Percentiles rank a stretch among this genome's conserved stretches.
These are phyloP conservation scores for Xylaria venustula DNA, from an alignment of 495 filamentous ascomycete species.

Conservation along the genomic window DNA sequence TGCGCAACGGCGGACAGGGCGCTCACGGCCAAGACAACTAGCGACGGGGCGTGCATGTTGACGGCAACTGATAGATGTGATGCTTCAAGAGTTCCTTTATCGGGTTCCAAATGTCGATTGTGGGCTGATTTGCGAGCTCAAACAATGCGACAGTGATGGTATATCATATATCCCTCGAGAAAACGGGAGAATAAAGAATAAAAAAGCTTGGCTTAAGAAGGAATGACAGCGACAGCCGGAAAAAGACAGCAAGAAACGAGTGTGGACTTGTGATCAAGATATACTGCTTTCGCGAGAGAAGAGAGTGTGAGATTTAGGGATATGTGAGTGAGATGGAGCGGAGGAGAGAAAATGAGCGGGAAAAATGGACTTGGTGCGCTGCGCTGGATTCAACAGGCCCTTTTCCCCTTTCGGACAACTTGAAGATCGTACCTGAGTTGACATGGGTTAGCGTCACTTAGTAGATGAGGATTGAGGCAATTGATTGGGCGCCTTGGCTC, in stretches of 20 bases:
- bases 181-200: too few relatives aligned
- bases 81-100: background rate
- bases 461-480: background rate
- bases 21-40: slow-evolving; percentile 26
- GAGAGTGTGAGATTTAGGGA: background rate
- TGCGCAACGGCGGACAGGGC: slow-evolving; percentile 28
- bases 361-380: slow-evolving; percentile 2
- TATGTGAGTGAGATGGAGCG: background rate
- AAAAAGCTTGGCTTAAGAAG: background rate
- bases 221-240: slow-evolving; percentile 19
- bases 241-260: slow-evolving; percentile 19
- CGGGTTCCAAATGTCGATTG: background rate
- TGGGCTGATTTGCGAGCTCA: background rate
- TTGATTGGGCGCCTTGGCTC: slow-evolving; percentile 4
- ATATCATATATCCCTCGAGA: too few relatives aligned
- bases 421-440: background rate
- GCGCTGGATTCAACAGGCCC: background rate
- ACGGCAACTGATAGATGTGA: slow-evolving; percentile 7
- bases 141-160: background rate
- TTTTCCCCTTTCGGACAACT: background rate
- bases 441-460: background rate
- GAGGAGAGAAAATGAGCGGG: background rate
- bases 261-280: slow-evolving; percentile 28
- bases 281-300: slow-evolving; percentile 15
- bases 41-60: slow-evolving; percentile 28